Conservation (phyloP, 208 protist species). For the Tritrichomonas musculus region DNA sequence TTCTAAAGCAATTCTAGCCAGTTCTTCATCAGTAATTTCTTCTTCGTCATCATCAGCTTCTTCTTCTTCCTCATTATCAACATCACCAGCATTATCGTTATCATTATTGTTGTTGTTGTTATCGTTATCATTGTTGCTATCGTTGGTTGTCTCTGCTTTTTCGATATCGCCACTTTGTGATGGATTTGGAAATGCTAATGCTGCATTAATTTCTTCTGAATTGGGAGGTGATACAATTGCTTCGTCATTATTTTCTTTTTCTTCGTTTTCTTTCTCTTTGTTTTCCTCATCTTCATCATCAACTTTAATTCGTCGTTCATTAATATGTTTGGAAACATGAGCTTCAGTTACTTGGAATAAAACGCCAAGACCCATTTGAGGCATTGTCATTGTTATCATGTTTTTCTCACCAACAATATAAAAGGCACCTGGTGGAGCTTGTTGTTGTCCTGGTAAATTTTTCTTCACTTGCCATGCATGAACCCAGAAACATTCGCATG, state of each 20-base stretch:
- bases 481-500: conserved; percentile 26
- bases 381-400: conserved; percentile 30
- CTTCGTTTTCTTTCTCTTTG: not conserved
- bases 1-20: not conserved
- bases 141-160: not conserved
- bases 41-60: not conserved
- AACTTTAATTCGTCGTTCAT: not conserved
- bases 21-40: not conserved
- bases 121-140: not conserved
- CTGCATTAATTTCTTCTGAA: not conserved
- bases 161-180: not conserved
- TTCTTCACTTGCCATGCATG: conserved; percentile 15
- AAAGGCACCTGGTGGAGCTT: not conserved
- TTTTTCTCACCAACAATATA: not conserved
- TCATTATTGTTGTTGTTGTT: not conserved
- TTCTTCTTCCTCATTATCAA: not conserved
- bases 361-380: conserved; percentile 15
- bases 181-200: not conserved
- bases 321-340: not conserved
- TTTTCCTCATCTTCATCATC: not conserved
- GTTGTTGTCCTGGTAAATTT: not conserved
- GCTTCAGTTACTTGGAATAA: conserved; percentile 23
- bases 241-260: not conserved
- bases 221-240: too few species aligned
- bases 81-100: too few species aligned